Conservation (phyloP, 352 stramenopile species). For the Phytophthora ramorum region DNA sequence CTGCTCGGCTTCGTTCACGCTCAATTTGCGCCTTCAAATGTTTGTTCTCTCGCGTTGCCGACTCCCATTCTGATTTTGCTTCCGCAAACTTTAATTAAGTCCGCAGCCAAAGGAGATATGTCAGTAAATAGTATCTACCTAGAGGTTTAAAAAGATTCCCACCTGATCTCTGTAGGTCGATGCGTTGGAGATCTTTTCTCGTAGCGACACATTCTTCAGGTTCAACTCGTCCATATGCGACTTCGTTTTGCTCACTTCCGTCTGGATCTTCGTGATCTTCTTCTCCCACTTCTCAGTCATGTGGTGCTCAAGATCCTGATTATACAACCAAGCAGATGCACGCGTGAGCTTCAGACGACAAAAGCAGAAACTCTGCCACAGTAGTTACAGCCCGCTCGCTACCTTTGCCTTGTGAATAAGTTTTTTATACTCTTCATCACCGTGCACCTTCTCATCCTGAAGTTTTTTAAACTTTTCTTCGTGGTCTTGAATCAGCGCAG, state of each 20-base stretch:
- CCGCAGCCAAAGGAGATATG: not conserved
- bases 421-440: conserved; percentile 61
- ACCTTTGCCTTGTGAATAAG: conserved; percentile 70
- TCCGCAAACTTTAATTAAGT: conserved; percentile 53
- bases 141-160: not conserved
- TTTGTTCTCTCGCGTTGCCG: conserved; percentile 55
- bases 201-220: conserved; percentile 79
- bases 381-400: conserved; percentile 18
- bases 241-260: conserved; percentile 71
- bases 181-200: conserved; percentile 70
- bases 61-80: conserved; percentile 59
- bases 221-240: conserved; percentile 77
- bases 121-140: not conserved
- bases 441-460: conserved; percentile 63
- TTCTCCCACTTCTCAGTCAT: conserved; percentile 84
- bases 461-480: conserved; percentile 68
- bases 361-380: not conserved
- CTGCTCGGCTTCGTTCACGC: conserved; percentile 41
- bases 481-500: conserved; percentile 53
- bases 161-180: conserved; percentile 80
- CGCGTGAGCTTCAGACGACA: not conserved
- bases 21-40: conserved; percentile 58
- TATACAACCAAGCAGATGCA: not conserved
- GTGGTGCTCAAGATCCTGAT: conserved; percentile 64
- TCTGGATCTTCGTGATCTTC: conserved; percentile 67